A percentile compares a stretch with the other conserved stretches of the same genome.
These are phyloP conservation scores for Aspergillus persii DNA, from an alignment of 2,329 filamentous ascomycete genomes.

Conservation along the genomic window DNA sequence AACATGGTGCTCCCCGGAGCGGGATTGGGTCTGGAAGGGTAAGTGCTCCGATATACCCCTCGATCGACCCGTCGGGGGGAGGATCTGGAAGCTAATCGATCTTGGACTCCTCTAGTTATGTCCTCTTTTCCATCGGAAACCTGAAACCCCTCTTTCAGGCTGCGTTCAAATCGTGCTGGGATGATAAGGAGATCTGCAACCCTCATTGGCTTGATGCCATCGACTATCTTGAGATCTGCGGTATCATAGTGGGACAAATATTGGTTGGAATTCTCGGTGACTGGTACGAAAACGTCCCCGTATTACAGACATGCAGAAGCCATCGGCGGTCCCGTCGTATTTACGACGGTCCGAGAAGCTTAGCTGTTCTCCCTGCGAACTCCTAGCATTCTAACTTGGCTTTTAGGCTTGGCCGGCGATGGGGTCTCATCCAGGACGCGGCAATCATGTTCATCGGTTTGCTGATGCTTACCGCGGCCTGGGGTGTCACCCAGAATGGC, in stretches of 20 bases:
- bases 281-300: slow-evolving; percentile 45
- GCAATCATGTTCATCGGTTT: slow-evolving; percentile 91
- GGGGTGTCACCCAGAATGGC: slow-evolving; percentile 81
- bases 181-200: slow-evolving; percentile 63
- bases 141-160: slow-evolving; percentile 75
- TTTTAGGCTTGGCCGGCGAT: slow-evolving; percentile 78
- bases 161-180: slow-evolving; percentile 79
- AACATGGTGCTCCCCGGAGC: slow-evolving; percentile 92
- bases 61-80: background rate
- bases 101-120: slow-evolving; percentile 59
- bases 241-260: slow-evolving; percentile 93
- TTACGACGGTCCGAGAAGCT: background rate
- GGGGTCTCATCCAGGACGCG: slow-evolving; percentile 94
- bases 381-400: slow-evolving; percentile 3
- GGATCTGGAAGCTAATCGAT: background rate
- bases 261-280: slow-evolving; percentile 78
- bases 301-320: too few relatives aligned
- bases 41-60: slow-evolving; percentile 21
- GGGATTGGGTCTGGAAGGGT: slow-evolving; percentile 84
- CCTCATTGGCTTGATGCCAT: slow-evolving; percentile 79
- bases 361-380: background rate
- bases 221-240: slow-evolving; percentile 87
- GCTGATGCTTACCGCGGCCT: slow-evolving; percentile 85
- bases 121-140: slow-evolving; percentile 95
- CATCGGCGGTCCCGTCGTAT: too few relatives aligned